Evolutionary conservation across 2,329 filamentous ascomycete genomes (phyloP), one percentile per base, ranked within the genome.

Genomic region (Aspergillus ruber): DNA sequence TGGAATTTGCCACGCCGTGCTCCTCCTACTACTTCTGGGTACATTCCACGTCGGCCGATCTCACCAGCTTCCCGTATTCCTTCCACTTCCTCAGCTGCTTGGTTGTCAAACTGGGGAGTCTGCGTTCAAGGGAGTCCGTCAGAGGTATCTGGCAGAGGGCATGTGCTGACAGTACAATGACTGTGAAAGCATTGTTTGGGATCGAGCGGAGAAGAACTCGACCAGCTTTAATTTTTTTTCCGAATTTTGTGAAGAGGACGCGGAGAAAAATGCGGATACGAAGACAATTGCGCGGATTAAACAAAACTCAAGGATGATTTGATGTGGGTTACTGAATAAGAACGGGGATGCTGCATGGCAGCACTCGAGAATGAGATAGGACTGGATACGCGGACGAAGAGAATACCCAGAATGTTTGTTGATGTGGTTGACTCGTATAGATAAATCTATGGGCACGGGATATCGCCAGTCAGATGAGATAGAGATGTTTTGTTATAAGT

Each of bases 81-180:
- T 64, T 58, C 40, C 18, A 13, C 10, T 61, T 58, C 46, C 54
- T 53, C 47, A 2, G 27, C 8, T 60, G 54, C 50, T 40, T 62
- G 1, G 49, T 59, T 10, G 39, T 20, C 21, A 41, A n/a, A 12
- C 18, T 12, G 4, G 38, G 12, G 8, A 23, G 38, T 10, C 38
- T 6, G 38, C 38, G 33, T 56, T 56, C 47, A 5, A 17, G 3
- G 33, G 25, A 15, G 20, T 47, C 2, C 25, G 40, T 13, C 42
- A 46, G 35, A 43, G 48, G 17, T 63, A 63, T 44, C 44, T 58
- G 13, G 46, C 47, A 6, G 15, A 50, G 29, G 50, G 38, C 21
- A 15, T 60, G 10, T 60, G 59, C 46, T 53, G 61, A 3, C 41
- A 48, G 56, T 61, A 61, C 42, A 65, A 63, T 43, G 61, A 65